Base-by-base conservation (phyloP, 495 filamentous ascomycete genomes). In the Penicillium odoratum region DNA sequence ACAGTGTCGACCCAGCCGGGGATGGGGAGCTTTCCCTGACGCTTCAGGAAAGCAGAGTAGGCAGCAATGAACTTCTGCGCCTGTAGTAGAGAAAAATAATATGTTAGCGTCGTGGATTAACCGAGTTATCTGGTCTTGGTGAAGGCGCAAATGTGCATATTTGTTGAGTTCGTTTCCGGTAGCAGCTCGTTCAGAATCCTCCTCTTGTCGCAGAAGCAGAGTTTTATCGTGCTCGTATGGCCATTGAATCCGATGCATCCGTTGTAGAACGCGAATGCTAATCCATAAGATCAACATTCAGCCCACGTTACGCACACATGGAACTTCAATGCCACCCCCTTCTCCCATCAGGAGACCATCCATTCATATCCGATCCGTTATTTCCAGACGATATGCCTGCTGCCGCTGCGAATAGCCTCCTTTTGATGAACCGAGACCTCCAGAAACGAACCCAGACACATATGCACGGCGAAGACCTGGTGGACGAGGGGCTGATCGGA, bases 1-100 rank as follows among this genome's bases (percentile, higher is more conserved):
- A 98, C 93, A 72, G 93, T 96, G 73, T 98, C 93, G 77, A 96
- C 92, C 93, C 93, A 98, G 79, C 92, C 92, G 71, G 93, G 93
- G 69, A 97, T 95, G 70, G 90, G 92, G 65, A 98, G 91, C 84
- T 97, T 97, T 74, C 93, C 93, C 83, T 97, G 93, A 72, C 93
- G 87, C 88, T 98, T 98, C 84, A 98, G 78, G 85, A 98, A 98
- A 76, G 87, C 91, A 67, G 92, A 88, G 78, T 98, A 98, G 76
- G 91, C 88, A 60, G 82, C 77, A 78, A 97, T 93, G 83, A 97
- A 97, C 83, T 97, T 93, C 74, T 93, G 89, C 73, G 92, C 89
- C 88, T 89, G 69, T 76, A 65, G 29, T 26, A 36, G 16, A 55
- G 42, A 61, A 61, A 51, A 60, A 49, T 51, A 51, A 36, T 58